phyloP scores from a whole-genome alignment of 305 asterid species.

The Andrographis paniculata region DNA sequence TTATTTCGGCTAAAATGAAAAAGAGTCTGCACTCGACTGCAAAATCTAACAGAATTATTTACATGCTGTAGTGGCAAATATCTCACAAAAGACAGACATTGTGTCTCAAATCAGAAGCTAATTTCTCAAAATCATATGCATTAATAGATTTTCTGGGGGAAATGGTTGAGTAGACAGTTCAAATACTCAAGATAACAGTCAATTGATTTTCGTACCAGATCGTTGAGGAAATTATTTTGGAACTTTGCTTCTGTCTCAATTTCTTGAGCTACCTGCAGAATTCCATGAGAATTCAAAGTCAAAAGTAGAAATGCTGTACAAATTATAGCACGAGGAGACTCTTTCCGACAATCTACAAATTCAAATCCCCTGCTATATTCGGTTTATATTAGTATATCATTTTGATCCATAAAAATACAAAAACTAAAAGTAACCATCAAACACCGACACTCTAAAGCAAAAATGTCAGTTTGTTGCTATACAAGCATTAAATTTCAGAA shows the following conservation, averaged over 20 bases:
- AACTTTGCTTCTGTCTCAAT: constrained; percentile 62
- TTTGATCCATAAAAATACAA: too few relatives aligned
- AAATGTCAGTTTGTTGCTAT: too few relatives aligned
- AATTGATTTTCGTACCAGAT: constrained; percentile 65
- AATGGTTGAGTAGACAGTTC: not conserved
- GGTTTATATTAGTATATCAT: not conserved
- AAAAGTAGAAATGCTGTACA: not conserved
- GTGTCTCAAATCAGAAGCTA: constrained; percentile 2
- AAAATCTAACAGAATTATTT: too few relatives aligned
- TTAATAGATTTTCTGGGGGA: not conserved
- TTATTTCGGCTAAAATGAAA: too few relatives aligned
- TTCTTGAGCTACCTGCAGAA: constrained; percentile 80
- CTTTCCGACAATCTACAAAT: too few relatives aligned
- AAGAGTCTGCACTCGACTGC: too few relatives aligned
- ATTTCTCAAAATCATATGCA: not conserved
- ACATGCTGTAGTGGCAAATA: too few relatives aligned
- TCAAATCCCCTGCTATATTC: not conserved
- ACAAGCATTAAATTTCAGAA: not conserved
- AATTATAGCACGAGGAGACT: not conserved
- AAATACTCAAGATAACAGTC: constrained; percentile 8
- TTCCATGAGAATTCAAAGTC: constrained; percentile 12
- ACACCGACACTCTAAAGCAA: too few relatives aligned
- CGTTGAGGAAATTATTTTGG: constrained; percentile 80
- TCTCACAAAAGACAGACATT: too few relatives aligned
- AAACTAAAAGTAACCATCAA: too few relatives aligned